Conservation (phyloP, 2,329 filamentous ascomycete genomes). For the Pseudogymnoascus sp. region DNA sequence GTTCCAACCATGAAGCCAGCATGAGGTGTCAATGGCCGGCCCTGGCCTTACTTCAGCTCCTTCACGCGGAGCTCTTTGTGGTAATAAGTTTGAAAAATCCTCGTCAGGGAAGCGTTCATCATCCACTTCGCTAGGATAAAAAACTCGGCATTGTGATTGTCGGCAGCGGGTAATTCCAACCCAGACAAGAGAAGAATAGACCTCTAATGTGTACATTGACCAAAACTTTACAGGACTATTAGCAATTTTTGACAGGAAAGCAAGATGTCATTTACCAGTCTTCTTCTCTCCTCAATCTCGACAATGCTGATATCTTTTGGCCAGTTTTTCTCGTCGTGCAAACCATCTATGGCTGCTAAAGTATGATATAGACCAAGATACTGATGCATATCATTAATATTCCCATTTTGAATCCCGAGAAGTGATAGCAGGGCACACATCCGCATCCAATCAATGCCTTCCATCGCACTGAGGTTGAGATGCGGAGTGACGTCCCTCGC, state of each 20-base stretch:
- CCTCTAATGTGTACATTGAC: constrained; percentile 50
- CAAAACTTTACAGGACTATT: constrained; percentile 37
- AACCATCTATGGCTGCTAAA: constrained; percentile 38
- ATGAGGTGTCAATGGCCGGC: constrained; percentile 20
- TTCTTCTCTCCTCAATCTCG: constrained; percentile 41
- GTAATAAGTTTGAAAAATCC: background rate
- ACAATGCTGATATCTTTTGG: constrained; percentile 36
- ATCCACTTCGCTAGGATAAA: constrained; percentile 40
- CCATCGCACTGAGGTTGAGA: constrained; percentile 29
- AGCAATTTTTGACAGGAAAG: constrained; percentile 1
- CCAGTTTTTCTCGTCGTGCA: constrained; percentile 49
- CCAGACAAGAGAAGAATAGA: constrained; percentile 47
- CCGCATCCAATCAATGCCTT: constrained; percentile 36
- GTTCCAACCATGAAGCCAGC: constrained; percentile 50
- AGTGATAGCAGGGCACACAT: constrained; percentile 42
- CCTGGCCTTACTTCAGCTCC: constrained; percentile 22
- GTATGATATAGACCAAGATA: constrained; percentile 44
- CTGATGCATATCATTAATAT: constrained; percentile 41
- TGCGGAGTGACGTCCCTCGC: constrained; percentile 34
- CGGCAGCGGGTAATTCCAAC: constrained; percentile 38
- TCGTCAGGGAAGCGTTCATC: constrained; percentile 36
- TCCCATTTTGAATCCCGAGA: constrained; percentile 43
- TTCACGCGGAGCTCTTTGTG: constrained; percentile 1
- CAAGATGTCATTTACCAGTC: constrained; percentile 32
- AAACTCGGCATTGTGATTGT: constrained; percentile 39